A percentile compares a stretch with the other conserved stretches of the same genome.
These are phyloP conservation scores for Daldinia decipiens DNA, from an alignment of 495 filamentous ascomycete species.

Conservation along the genomic window DNA sequence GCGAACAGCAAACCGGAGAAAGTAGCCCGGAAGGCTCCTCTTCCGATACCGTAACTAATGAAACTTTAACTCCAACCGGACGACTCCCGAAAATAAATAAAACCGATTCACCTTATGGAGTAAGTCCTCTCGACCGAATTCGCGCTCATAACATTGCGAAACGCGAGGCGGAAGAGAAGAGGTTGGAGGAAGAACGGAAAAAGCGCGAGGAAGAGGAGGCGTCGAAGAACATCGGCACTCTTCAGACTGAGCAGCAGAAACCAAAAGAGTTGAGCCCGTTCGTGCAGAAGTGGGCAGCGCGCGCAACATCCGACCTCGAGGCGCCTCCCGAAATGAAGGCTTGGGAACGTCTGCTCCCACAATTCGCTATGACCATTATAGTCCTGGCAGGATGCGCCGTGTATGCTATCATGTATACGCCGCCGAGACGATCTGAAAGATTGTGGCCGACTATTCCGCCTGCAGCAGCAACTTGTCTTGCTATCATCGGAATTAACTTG, in stretches of 20 bases:
- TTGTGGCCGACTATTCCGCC: slow-evolving; percentile 80
- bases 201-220: slow-evolving; percentile 65
- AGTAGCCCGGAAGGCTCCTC: slow-evolving; percentile 51
- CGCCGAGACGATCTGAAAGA: slow-evolving; percentile 66
- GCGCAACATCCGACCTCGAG: slow-evolving; percentile 55
- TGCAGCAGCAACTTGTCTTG: slow-evolving; percentile 77
- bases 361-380: slow-evolving; percentile 64
- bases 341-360: slow-evolving; percentile 72
- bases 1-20: slow-evolving; percentile 37
- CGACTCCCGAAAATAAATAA: slow-evolving; percentile 31
- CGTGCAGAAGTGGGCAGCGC: slow-evolving; percentile 51
- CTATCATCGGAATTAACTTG: slow-evolving; percentile 73
- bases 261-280: slow-evolving; percentile 49
- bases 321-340: slow-evolving; percentile 59
- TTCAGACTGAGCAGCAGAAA: slow-evolving; percentile 52
- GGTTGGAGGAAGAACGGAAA: slow-evolving; percentile 56
- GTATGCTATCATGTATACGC: slow-evolving; percentile 70
- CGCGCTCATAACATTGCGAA: slow-evolving; percentile 56
- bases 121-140: slow-evolving; percentile 61
- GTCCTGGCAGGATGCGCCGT: slow-evolving; percentile 61
- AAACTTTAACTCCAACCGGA: slow-evolving; percentile 35
- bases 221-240: slow-evolving; percentile 61
- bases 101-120: slow-evolving; percentile 56
- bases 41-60: slow-evolving; percentile 55
- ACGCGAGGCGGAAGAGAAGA: slow-evolving; percentile 50